Evolutionary conservation across 2,329 filamentous ascomycete genomes (phyloP).

Genomic region (Colletotrichum agaves): DNA sequence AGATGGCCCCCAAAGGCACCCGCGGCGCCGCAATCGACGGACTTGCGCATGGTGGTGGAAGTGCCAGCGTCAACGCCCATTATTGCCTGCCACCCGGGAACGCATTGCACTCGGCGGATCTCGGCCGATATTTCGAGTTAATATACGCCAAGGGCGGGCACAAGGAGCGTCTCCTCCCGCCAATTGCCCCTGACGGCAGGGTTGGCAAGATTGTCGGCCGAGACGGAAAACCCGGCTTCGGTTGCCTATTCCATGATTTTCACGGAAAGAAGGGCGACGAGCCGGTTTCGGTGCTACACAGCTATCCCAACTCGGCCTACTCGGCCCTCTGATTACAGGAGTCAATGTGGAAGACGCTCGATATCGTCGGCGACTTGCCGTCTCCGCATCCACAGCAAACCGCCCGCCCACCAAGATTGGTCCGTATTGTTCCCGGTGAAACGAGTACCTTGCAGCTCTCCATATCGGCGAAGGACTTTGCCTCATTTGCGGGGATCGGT

Average conservation of each 20-base stretch:
- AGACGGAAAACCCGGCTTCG: constrained; percentile 48
- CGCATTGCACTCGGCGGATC: constrained; percentile 62
- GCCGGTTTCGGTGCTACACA: constrained; percentile 41
- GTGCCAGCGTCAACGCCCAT: constrained; percentile 51
- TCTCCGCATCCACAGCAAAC: constrained; percentile 44
- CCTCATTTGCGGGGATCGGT: constrained; percentile 46
- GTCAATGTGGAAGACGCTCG: constrained; percentile 42
- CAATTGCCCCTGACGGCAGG: constrained; percentile 37
- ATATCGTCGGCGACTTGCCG: constrained; percentile 48
- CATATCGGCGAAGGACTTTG: constrained; percentile 41
- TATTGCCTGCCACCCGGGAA: constrained; percentile 65
- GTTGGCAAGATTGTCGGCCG: constrained; percentile 45
- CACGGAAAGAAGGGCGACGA: constrained; percentile 38
- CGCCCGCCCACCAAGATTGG: constrained; percentile 45
- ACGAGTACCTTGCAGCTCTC: constrained; percentile 33
- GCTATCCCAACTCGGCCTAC: constrained; percentile 42
- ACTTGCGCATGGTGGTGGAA: constrained; percentile 50
- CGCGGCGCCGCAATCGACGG: constrained; percentile 41
- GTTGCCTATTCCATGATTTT: constrained; percentile 44
- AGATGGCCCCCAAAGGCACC: constrained; percentile 37
- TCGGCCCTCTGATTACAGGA: constrained; percentile 40
- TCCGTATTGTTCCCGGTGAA: constrained; percentile 40
- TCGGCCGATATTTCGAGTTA: constrained; percentile 65
- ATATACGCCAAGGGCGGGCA: constrained; percentile 42
- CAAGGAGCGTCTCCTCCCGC: constrained; percentile 40